Percentiles rank a stretch among this genome's conserved stretches.
Conservation (phyloP, 2,329 filamentous ascomycete species). For the Mycogone perniciosa region DNA sequence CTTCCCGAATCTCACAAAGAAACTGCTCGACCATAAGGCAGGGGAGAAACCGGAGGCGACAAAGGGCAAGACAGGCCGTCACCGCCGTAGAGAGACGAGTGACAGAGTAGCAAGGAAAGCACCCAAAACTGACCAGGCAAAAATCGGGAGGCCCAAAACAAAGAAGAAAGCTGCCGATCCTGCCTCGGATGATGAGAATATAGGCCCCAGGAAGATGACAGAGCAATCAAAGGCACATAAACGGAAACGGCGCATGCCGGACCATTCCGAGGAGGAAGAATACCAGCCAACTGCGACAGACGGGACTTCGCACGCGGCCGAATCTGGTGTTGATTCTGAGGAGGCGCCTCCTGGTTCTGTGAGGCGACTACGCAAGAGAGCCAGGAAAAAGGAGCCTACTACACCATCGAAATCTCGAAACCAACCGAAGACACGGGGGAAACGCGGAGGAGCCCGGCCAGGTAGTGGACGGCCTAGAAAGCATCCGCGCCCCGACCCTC, state of each 20-base stretch:
- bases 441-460: slow-evolving; percentile 32
- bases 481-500: slow-evolving; percentile 23
- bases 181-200: slow-evolving; percentile 7
- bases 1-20: slow-evolving; percentile 53
- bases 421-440: slow-evolving; percentile 27
- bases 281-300: slow-evolving; percentile 22
- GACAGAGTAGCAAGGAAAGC: slow-evolving; percentile 20
- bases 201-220: not conserved
- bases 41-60: slow-evolving; percentile 23
- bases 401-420: slow-evolving; percentile 16
- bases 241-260: slow-evolving; percentile 22
- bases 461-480: slow-evolving; percentile 35
- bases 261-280: slow-evolving; percentile 26
- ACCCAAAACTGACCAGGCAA: slow-evolving; percentile 19
- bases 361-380: slow-evolving; percentile 23
- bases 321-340: slow-evolving; percentile 21
- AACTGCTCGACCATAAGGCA: slow-evolving; percentile 33
- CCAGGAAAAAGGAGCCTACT: slow-evolving; percentile 7
- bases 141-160: slow-evolving; percentile 14
- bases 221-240: slow-evolving; percentile 18
- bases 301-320: slow-evolving; percentile 17
- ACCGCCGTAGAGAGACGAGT: slow-evolving; percentile 13
- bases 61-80: slow-evolving; percentile 19
- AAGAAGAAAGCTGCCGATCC: slow-evolving; percentile 5
- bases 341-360: slow-evolving; percentile 15